Evolutionary conservation across 306 rosid species (phyloP).

Genomic region (Prunus salicina): DNA sequence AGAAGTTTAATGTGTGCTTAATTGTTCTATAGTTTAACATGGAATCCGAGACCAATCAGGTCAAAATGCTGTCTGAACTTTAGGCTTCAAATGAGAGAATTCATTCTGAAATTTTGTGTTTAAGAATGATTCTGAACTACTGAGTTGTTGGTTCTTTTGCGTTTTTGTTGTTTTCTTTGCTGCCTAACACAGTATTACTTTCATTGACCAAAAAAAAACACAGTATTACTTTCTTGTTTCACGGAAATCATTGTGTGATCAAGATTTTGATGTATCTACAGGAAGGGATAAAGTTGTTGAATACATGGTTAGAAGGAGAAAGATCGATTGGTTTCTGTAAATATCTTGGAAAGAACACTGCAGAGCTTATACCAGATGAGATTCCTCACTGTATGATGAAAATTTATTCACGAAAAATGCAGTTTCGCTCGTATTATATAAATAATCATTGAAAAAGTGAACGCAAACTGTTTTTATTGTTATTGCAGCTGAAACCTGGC

Average conservation of each 20-base stretch:
- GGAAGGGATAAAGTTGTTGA: constrained; percentile 86
- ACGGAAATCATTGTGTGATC: not conserved
- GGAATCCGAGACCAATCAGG: not conserved
- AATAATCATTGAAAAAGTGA: constrained; percentile 3
- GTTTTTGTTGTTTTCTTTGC: not conserved
- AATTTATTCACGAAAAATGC: not conserved
- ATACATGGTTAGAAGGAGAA: constrained; percentile 93
- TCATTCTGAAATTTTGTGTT: not conserved
- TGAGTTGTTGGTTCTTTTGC: not conserved
- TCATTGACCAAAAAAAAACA: too few relatives aligned
- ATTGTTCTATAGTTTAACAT: not conserved
- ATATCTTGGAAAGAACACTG: constrained; percentile 61
- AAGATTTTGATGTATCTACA: constrained; percentile 16
- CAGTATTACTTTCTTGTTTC: not conserved
- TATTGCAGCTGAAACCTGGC: constrained; percentile 95
- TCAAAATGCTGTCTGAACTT: not conserved
- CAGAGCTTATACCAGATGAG: constrained; percentile 69
- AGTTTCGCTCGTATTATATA: constrained; percentile 2
- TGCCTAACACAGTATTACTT: not conserved
- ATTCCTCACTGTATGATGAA: constrained; percentile 59
- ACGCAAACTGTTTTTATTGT: constrained; percentile 10
- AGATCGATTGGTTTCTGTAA: constrained; percentile 60
- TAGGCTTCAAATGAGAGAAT: not conserved
- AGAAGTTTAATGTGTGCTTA: not conserved
- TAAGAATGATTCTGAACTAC: not conserved